Percentiles rank a stretch among this genome's conserved stretches.
Evolutionary conservation across 305 asterid species (phyloP).

Genomic region (Fraxinus nigra): DNA sequence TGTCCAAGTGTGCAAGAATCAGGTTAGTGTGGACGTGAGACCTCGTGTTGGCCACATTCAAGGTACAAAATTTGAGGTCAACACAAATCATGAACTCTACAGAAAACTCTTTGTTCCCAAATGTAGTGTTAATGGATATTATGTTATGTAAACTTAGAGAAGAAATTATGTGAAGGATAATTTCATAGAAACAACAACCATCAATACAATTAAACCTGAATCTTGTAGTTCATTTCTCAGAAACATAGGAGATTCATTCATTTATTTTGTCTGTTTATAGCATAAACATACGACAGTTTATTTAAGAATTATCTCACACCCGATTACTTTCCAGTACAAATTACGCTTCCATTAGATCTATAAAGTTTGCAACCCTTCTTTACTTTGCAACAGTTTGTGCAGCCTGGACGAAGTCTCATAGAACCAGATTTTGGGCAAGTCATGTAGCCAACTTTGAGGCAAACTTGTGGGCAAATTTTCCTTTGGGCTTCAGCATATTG

Average conservation of each 20-base stretch:
- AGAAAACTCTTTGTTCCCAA: no score
- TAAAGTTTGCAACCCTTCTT: background rate
- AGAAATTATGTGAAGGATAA: background rate
- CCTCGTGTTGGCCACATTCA: no score
- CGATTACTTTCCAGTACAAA: background rate
- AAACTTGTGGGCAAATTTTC: background rate
- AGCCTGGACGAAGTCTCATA: background rate
- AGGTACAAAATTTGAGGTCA: no score
- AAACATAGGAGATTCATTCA: background rate
- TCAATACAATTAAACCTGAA: background rate
- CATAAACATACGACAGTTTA: background rate
- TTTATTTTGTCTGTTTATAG: background rate
- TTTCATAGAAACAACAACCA: background rate
- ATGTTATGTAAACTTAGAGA: no score
- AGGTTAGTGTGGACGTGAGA: no score
- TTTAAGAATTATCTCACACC: background rate
- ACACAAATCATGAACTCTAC: no score
- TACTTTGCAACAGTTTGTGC: background rate
- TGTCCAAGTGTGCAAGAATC: no score
- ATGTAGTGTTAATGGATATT: no score
- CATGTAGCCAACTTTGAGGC: background rate
- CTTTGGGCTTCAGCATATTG: background rate
- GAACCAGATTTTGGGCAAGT: background rate
- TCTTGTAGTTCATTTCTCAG: background rate
- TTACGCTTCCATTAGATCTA: background rate